Conservation (phyloP, 2,329 filamentous ascomycete genomes). For the Pseudogymnoascus sp. region DNA sequence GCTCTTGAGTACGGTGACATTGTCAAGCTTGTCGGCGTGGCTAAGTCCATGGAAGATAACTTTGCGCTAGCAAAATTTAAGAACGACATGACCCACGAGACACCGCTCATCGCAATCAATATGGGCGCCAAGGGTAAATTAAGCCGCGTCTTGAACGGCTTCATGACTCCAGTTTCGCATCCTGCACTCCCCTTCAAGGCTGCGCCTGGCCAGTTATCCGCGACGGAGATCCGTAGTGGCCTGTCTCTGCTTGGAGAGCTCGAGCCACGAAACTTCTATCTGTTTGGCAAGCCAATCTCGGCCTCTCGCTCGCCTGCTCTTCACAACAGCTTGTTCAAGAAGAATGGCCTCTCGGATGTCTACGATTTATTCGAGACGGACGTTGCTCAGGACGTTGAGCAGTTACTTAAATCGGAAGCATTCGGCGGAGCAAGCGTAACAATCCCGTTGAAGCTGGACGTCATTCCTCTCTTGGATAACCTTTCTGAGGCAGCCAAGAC, state of each 20-base stretch:
- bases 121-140: constrained; percentile 86
- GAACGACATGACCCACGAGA: constrained; percentile 63
- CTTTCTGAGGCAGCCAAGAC: constrained; percentile 68
- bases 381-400: constrained; percentile 48
- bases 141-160: constrained; percentile 80
- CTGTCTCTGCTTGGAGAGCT: constrained; percentile 74
- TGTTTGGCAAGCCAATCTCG: constrained; percentile 80
- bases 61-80: constrained; percentile 78
- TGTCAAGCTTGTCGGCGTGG: constrained; percentile 86
- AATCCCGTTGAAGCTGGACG: constrained; percentile 86
- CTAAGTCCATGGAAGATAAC: constrained; percentile 72
- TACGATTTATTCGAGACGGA: constrained; percentile 73
- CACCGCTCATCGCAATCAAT: constrained; percentile 90
- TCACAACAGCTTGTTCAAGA: constrained; percentile 76
- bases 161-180: constrained; percentile 92
- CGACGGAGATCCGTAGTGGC: constrained; percentile 74
- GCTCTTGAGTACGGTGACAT: constrained; percentile 85
- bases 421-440: constrained; percentile 95
- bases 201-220: constrained; percentile 87
- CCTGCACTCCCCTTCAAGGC: constrained; percentile 84
- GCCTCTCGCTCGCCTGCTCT: constrained; percentile 79
- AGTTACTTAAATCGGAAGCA: constrained; percentile 58
- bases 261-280: constrained; percentile 65
- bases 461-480: constrained; percentile 73
- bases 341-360: constrained; percentile 73